Base-by-base conservation (phyloP, 257 asterid genomes). In the Paulownia fortunei region DNA sequence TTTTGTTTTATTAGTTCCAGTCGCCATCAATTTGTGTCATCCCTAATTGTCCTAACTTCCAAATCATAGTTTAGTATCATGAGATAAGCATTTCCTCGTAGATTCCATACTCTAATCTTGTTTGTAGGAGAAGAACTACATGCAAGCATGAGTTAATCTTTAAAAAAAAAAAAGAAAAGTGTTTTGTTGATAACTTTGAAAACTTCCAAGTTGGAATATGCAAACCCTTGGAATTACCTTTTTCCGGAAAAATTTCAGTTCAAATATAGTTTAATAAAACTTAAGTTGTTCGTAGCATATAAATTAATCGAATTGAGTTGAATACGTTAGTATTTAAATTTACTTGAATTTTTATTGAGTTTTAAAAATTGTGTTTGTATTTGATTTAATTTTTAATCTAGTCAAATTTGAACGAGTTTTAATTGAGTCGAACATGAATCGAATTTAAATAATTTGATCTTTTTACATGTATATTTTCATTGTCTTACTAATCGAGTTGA, bases 21-120 rank as follows among this genome's bases (percentile, higher is more conserved):
- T 62, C 47, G 42, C 44, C 46, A 30, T 65, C 72, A 65, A 9
- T 39, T 65, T 37, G 49, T 41, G 72, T 65, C 72, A 27, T 61
- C 68, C 18, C 39, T 1, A 61, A 30, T 12, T 30, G 36, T 3
- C 54, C 54, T 65, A 37, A 37, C 72, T 65, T 65, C 15, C 34
- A 18, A 65, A 4, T 26, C 72, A 65, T 65, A 39, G 54, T 65
- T 65, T 65, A 37, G 54, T 39, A 65, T 65, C 54, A 39, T 21
- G 34, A 41, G 30, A 18, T 37, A 37, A 39, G n/a, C 32, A 4
- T 36, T 37, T 12, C 32, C n/a, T 24, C 3, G 70, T 37, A 7
- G 27, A 27, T 37, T 63, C 51, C 70, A 36, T 64, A 6, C 2
- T 19, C 70, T 64, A 64, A 36, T 34, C 51, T 34, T 13, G 24